These are phyloP conservation scores for Vicia villosa DNA, from an alignment of 306 rosid genomes.

Conservation along the genomic window DNA sequence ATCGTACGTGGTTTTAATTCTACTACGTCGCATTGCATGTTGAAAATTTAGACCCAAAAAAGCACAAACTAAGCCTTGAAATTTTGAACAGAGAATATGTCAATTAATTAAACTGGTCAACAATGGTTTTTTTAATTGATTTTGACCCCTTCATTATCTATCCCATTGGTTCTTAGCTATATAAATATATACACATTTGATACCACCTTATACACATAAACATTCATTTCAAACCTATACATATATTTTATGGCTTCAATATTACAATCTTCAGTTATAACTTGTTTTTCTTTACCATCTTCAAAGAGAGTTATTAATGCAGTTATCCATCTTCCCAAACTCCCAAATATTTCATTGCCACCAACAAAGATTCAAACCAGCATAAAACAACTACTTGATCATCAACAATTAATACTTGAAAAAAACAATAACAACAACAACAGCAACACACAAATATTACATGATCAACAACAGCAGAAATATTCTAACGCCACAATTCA, in stretches of 20 bases:
- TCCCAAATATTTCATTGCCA: constrained; percentile 22
- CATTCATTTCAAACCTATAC: not conserved
- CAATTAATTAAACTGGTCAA: constrained; percentile 37
- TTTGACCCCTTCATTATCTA: constrained; percentile 33
- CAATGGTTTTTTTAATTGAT: constrained; percentile 29
- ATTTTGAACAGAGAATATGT: constrained; percentile 38
- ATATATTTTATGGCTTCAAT: constrained; percentile 45
- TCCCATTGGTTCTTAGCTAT: not conserved
- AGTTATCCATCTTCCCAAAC: constrained; percentile 10
- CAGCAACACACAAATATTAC: not conserved
- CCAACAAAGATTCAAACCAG: constrained; percentile 19
- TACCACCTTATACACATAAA: not conserved
- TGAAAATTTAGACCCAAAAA: not conserved
- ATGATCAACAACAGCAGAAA: not conserved
- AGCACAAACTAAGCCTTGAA: not conserved
- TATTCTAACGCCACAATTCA: constrained; percentile 23
- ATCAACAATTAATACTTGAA: constrained; percentile 30
- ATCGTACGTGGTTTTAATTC: not conserved
- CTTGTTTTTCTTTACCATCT: not conserved
- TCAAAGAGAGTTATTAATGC: constrained; percentile 16
- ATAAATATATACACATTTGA: not conserved
- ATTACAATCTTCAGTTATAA: constrained; percentile 36
- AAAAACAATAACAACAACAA: not conserved
- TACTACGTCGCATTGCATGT: constrained; percentile 31
- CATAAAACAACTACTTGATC: not conserved